Percentiles rank a stretch among this genome's conserved stretches.
phyloP scores from a whole-genome alignment of 2,329 filamentous ascomycete species.

The Boeremia exigua region DNA sequence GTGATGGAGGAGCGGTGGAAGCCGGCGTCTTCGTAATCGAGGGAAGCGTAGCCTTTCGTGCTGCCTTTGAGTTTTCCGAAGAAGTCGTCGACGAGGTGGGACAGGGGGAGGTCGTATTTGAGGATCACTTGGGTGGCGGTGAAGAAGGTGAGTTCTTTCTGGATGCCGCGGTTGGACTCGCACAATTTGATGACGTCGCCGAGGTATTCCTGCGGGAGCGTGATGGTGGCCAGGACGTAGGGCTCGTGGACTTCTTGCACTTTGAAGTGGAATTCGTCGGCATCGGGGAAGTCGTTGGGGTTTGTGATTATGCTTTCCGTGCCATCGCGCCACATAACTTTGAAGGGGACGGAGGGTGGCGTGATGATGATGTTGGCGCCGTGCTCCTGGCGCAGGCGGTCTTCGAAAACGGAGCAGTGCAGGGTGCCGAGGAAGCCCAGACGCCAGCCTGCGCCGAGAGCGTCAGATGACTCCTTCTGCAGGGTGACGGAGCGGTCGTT shows the following conservation, averaged over 20 bases:
- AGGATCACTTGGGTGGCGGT: conserved; percentile 91
- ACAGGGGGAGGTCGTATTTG: conserved; percentile 86
- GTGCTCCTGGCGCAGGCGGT: conserved; percentile 91
- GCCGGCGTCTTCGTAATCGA: conserved; percentile 96
- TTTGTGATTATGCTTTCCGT: conserved; percentile 80
- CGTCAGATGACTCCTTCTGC: conserved; percentile 93
- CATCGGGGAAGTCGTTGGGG: conserved; percentile 85
- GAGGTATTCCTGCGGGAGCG: conserved; percentile 90
- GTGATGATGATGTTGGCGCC: conserved; percentile 96
- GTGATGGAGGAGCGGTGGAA: conserved; percentile 81
- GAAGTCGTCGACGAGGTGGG: conserved; percentile 93
- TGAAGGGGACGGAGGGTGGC: conserved; percentile 91
- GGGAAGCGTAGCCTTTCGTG: conserved; percentile 92
- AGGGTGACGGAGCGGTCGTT: conserved; percentile 95
- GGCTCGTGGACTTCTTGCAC: conserved; percentile 72
- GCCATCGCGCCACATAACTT: conserved; percentile 80
- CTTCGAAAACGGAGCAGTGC: conserved; percentile 99
- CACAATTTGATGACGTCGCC: conserved; percentile 95
- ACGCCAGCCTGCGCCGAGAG: conserved; percentile 90
- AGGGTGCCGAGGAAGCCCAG: conserved; percentile 94
- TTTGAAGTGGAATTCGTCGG: conserved; percentile 60
- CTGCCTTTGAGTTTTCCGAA: conserved; percentile 95
- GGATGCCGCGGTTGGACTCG: conserved; percentile 84
- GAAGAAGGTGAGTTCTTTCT: conserved; percentile 89
- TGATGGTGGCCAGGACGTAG: conserved; percentile 83